phyloP scores from a whole-genome alignment of 2,329 filamentous ascomycete species.

The Venturia oleaginea region DNA sequence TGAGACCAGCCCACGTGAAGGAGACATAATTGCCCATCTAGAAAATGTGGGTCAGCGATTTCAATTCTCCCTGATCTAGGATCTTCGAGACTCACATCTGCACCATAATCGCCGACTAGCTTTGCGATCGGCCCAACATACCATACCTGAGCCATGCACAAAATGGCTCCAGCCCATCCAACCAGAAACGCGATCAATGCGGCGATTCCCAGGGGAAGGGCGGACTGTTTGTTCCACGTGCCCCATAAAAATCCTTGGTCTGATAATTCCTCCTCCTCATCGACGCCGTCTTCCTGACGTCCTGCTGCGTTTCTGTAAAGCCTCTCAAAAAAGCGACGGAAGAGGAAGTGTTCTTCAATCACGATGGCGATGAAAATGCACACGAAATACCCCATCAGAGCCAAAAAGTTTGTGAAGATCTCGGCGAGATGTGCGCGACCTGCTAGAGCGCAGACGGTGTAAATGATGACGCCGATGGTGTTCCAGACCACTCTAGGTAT shows the following conservation, averaged over 20 bases:
- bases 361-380: slow-evolving; percentile 22
- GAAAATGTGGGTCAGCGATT: slow-evolving; percentile 20
- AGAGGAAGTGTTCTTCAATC: slow-evolving; percentile 25
- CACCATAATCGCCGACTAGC: background rate
- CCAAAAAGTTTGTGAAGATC: slow-evolving; percentile 21
- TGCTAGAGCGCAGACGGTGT: slow-evolving; percentile 54
- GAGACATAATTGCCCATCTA: slow-evolving; percentile 52
- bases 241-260: slow-evolving; percentile 23
- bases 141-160: slow-evolving; percentile 29
- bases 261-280: background rate
- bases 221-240: slow-evolving; percentile 23
- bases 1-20: slow-evolving; percentile 48
- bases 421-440: slow-evolving; percentile 45
- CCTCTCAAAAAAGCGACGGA: slow-evolving; percentile 49
- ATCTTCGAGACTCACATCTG: slow-evolving; percentile 18
- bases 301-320: slow-evolving; percentile 50
- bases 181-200: slow-evolving; percentile 25
- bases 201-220: slow-evolving; percentile 27
- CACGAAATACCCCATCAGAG: slow-evolving; percentile 24
- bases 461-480: slow-evolving; percentile 7
- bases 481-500: slow-evolving; percentile 41
- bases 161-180: slow-evolving; percentile 26
- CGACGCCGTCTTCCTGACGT: slow-evolving; percentile 27
- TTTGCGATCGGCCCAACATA: slow-evolving; percentile 22
- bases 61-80: slow-evolving; percentile 22